Base-by-base conservation (phyloP, 805 yeast genomes). In the Nakazawaea siamensis region DNA sequence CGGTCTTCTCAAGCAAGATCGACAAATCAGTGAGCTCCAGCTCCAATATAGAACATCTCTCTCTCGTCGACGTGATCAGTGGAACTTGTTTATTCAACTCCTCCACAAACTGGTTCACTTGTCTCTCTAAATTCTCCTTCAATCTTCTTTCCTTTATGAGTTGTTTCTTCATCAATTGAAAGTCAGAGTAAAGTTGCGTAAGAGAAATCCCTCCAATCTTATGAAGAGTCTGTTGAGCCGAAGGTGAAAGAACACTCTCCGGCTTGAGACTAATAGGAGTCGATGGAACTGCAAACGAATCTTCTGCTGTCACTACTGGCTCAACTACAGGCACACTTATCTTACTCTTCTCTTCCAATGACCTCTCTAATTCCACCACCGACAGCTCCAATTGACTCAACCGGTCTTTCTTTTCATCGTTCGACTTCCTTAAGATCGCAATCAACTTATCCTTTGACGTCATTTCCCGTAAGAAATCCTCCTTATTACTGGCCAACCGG, bases 31-130 rank as follows among this genome's bases (percentile, higher is more conserved):
- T 49, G 50, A 80, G 49, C 49, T 74, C 76, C 40, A 66, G 51
- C 62, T 83, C 76, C 46, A 81, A 47, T 33, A 66, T 53, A 43
- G 63, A 51, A 45, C 86, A 65, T 55, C 71, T 72, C 36, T 70
- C 73, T 56, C 66, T 76, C 46, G 77, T 81, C 34, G 76, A 79
- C 57, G 62, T 72, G 31, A 90, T 68, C 2, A 79, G 61, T 0
- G 97, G 97, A 37, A 84, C 76, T 48, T 82, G 78, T 20, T 71
- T 66, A 47, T 86, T 94, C 42, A 88, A 62, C 53, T 87, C 96
- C 14, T 66, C 64, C 21, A 87, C 74, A 44, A 90, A 76, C 1
- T 66, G 62, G 45, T 81, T 80, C 39, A 88, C 63, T 53, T 85
- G 90, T 24, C 62, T 55, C 37, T 87, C 82, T 40, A 90, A 64